A percentile compares a stretch with the other conserved stretches of the same genome.
Evolutionary conservation across 495 filamentous ascomycete genomes (phyloP).

Genomic region (Polyplosphaeria fusca): DNA sequence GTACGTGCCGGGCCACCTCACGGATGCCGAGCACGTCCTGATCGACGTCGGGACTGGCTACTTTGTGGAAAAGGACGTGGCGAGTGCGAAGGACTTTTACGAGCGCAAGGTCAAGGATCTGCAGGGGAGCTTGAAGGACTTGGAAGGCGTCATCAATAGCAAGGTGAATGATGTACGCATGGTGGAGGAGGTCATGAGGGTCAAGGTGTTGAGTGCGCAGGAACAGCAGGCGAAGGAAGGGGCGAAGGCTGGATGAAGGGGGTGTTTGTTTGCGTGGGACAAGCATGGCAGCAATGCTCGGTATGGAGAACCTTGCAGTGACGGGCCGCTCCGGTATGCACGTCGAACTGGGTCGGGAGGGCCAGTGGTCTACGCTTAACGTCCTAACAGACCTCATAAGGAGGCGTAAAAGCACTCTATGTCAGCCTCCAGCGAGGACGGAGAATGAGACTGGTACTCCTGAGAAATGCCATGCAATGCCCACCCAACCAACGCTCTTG

Average conservation of each 20-base stretch:
- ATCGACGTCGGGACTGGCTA: conserved; percentile 97
- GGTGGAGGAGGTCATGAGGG: conserved; percentile 76
- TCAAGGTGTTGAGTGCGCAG: conserved; percentile 27
- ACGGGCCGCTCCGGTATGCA: too few species aligned
- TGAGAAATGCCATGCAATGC: too few species aligned
- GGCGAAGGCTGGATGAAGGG: conserved; percentile 2
- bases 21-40: conserved; percentile 74
- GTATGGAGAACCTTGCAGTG: too few species aligned
- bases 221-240: conserved; percentile 13
- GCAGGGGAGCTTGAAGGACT: conserved; percentile 70
- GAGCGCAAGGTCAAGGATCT: conserved; percentile 77
- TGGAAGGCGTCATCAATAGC: conserved; percentile 80
- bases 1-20: conserved; percentile 81
- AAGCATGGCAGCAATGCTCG: too few species aligned
- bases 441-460: too few species aligned
- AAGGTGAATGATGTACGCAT: conserved; percentile 81
- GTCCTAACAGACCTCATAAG: too few species aligned
- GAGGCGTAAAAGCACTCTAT: too few species aligned
- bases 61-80: conserved; percentile 87
- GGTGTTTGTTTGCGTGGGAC: too few species aligned
- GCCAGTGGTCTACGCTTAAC: too few species aligned
- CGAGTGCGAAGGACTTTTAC: conserved; percentile 81
- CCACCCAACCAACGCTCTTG: too few species aligned
- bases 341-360: too few species aligned
- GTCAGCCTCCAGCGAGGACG: too few species aligned